phyloP scores from a whole-genome alignment of 257 asterid genomes.

The Solanum pinnatisectum region DNA sequence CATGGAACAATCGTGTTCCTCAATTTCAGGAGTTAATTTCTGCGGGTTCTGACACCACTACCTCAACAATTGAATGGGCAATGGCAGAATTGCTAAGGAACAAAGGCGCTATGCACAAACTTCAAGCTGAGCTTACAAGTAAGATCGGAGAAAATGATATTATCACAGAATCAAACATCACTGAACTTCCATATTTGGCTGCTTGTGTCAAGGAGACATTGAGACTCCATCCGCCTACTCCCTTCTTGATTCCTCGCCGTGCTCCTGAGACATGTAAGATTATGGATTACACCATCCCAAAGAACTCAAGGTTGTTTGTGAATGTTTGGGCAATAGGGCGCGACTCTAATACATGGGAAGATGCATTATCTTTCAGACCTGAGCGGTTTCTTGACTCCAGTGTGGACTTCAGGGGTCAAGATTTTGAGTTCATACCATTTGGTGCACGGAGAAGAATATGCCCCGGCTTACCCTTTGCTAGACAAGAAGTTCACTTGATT shows the following conservation, averaged over 20 bases:
- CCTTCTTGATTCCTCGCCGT: slow-evolving; percentile 25
- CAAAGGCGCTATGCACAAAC: slow-evolving; percentile 11
- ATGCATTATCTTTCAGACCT: slow-evolving; percentile 22
- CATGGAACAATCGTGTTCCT: not conserved
- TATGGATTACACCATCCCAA: slow-evolving; percentile 25
- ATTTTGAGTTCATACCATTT: slow-evolving; percentile 35
- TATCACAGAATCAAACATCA: not conserved
- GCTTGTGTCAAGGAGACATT: slow-evolving; percentile 35
- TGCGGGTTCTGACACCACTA: slow-evolving; percentile 39
- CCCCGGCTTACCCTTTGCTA: slow-evolving; percentile 34
- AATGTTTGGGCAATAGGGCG: slow-evolving; percentile 33
- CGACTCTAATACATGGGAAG: slow-evolving; percentile 24
- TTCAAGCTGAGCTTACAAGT: slow-evolving; percentile 6
- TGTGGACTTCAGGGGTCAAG: slow-evolving; percentile 29
- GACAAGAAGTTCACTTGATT: slow-evolving; percentile 10
- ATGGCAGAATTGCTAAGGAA: slow-evolving; percentile 18
- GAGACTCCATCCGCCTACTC: slow-evolving; percentile 45
- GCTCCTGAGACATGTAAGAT: slow-evolving; percentile 20
- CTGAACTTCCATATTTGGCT: slow-evolving; percentile 17
- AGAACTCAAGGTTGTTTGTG: slow-evolving; percentile 13
- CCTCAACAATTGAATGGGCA: slow-evolving; percentile 30
- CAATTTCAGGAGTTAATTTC: slow-evolving; percentile 12
- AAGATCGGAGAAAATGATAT: slow-evolving; percentile 1
- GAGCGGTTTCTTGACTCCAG: slow-evolving; percentile 21
- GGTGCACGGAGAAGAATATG: slow-evolving; percentile 46